phyloP scores from a whole-genome alignment of 306 rosid species.

The Chamaecrista fasciculata region DNA sequence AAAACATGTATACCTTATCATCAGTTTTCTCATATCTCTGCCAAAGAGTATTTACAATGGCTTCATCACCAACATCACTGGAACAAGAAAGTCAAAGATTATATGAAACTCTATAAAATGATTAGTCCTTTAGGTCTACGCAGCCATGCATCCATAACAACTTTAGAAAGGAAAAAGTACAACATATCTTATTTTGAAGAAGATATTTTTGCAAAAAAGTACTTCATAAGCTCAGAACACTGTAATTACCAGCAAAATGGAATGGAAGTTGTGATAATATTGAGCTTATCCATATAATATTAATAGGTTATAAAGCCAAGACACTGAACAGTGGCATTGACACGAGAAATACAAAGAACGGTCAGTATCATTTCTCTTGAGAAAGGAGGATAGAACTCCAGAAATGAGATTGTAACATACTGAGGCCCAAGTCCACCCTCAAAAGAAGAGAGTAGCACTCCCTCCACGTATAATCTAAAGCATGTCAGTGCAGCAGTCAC shows the following conservation, averaged over 20 bases:
- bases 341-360: not conserved
- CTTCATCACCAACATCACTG: conserved; percentile 93
- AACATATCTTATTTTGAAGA: not conserved
- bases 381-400: not conserved
- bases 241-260: not conserved
- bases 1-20: conserved; percentile 68
- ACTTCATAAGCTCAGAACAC: conserved; percentile 1
- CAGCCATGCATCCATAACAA: not conserved
- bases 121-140: not conserved
- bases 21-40: conserved; percentile 67
- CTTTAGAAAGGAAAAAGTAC: not conserved
- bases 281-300: not conserved
- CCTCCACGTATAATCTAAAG: not conserved
- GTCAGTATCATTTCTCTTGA: not conserved
- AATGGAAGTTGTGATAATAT: not conserved
- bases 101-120: conserved; percentile 18
- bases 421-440: not conserved
- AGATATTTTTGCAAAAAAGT: not conserved
- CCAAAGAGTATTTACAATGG: conserved; percentile 83
- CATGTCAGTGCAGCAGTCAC: too few relatives aligned
- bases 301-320: not conserved
- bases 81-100: conserved; percentile 25
- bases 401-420: conserved; percentile 2
- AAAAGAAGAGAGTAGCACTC: not conserved
- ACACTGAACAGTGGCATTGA: conserved; percentile 5